Base-by-base conservation (phyloP, 1,284 basidiomycete genomes). In the Rhodotorula sp. region DNA sequence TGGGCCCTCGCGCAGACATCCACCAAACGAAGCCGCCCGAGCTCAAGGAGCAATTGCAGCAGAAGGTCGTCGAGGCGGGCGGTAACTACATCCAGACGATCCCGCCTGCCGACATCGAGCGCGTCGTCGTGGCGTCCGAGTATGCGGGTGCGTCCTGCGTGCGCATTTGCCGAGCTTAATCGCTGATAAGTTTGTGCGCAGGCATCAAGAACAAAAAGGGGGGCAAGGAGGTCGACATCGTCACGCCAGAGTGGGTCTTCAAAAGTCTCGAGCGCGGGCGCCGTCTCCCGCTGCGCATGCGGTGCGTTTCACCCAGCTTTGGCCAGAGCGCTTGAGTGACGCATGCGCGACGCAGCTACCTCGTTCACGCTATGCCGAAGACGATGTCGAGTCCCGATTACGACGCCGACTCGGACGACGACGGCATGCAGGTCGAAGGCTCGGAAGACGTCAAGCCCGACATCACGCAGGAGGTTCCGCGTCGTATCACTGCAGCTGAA, bases 211-310 rank as follows among this genome's bases (percentile, higher is more conserved):
- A 77, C 37, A 80, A 78, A 85, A 77, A 83, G 85, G 76, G 88
- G 86, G 79, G 78, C 46, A 75, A 77, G 52, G 79, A 80, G 48
- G 79, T 61, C 70, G 89, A 91, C 76, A 85, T 94, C 59, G 81
- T 95, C 65, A 87, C 84, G 64, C 90, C 93, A 0, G 81, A 85
- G 44, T 96, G 92, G 92, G 83, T 96, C 59, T 78, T 84, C 55
- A 90, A 92, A 76, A 92, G 88, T n/a, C 84, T 94, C 54, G 83
- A 22, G 80, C 84, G 64, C 80, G 83, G 22, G 78, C 51, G 57
- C 1, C 55, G 59, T 1, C 47, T 72, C 11, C 70, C 70, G 2
- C 51, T 61, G 4, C 34, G 34, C 50, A 67, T 72, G 50, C 62
- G 63, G 72, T 71, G 22, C 31, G 70, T 47, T 37, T n/a, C 20